Base-by-base conservation (phyloP, 2,329 filamentous ascomycete species). In the Penicillium freii region DNA sequence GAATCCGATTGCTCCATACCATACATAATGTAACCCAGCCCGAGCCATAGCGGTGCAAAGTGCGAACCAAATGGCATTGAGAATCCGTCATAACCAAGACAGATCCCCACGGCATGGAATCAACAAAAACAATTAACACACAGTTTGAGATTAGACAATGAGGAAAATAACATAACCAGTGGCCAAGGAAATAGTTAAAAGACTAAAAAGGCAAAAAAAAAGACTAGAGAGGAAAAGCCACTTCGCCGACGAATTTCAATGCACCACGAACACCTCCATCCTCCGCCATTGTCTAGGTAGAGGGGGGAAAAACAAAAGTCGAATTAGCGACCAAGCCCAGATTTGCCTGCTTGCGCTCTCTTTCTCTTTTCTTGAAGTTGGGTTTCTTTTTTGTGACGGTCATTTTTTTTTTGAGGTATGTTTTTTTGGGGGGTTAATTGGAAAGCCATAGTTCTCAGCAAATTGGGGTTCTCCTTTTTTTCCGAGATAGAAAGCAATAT, bases 191-290 rank as follows among this genome's bases (percentile, higher is more conserved):
- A 53, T 51, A 64, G 48, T 62, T 66, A 62, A 64, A 64, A 51
- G 65, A 62, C 64, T 62, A 66, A 65, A 60, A 61, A 62, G 63
- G 58, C 60, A 63, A 54, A 63, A 57, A 29, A 60, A 62, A 67
- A 34, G 51, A 55, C 51, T 60, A 51, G 47, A 52, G 62, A 63
- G 59, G 59, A 66, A 54, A 55, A 68, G 67, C 66, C 67, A 73
- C 66, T 68, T 71, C 69, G 70, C 71, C 70, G 64, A 67, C 62
- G 60, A 66, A 66, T 46, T 54, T 66, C 58, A 67, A 69, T 70
- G 69, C 72, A 73, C 71, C 72, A 68, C 64, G 62, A 73, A 74
- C 72, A 74, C 72, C 71, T 66, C 67, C 64, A 66, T 54, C 69
- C 65, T 72, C 70, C 68, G 66, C 70, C 65, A 66, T 65, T 59